phyloP scores from a whole-genome alignment of 1,284 basidiomycete species.

The Pyrrhoderma lamaoense region DNA sequence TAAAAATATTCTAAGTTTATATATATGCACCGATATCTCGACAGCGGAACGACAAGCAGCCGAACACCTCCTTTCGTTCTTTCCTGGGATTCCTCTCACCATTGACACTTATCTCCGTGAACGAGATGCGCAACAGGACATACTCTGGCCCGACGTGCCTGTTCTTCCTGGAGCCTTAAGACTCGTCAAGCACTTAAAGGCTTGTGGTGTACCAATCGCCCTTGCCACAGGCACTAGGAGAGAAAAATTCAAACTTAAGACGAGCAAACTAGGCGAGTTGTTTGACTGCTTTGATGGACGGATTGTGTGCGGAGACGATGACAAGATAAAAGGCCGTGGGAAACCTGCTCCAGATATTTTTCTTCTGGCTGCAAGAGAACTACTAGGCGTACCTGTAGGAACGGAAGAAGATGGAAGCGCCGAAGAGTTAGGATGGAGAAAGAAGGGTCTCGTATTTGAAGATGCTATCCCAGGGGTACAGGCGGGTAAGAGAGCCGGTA shows the following conservation, averaged over 20 bases:
- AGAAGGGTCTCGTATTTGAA: conserved; percentile 66
- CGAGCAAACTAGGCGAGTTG: conserved; percentile 46
- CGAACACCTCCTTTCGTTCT: conserved; percentile 62
- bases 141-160: conserved; percentile 55
- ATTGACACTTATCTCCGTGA: conserved; percentile 50
- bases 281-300: conserved; percentile 53
- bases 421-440: conserved; percentile 41
- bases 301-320: conserved; percentile 64
- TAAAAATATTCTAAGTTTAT: neutral
- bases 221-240: conserved; percentile 68
- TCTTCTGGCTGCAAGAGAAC: conserved; percentile 52
- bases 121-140: conserved; percentile 52
- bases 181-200: conserved; percentile 58
- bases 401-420: conserved; percentile 32
- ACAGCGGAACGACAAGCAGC: conserved; percentile 61
- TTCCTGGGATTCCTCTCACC: conserved; percentile 59
- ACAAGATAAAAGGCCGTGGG: conserved; percentile 31
- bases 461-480: conserved; percentile 67
- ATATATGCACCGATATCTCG: neutral
- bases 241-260: conserved; percentile 59
- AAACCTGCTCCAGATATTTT: conserved; percentile 77
- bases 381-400: conserved; percentile 52
- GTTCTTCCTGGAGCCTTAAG: conserved; percentile 62
- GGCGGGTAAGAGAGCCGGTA: conserved; percentile 70
- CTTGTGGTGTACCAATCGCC: conserved; percentile 62